phyloP scores from a whole-genome alignment of 2,329 filamentous ascomycete species.

The Dothistroma pini region DNA sequence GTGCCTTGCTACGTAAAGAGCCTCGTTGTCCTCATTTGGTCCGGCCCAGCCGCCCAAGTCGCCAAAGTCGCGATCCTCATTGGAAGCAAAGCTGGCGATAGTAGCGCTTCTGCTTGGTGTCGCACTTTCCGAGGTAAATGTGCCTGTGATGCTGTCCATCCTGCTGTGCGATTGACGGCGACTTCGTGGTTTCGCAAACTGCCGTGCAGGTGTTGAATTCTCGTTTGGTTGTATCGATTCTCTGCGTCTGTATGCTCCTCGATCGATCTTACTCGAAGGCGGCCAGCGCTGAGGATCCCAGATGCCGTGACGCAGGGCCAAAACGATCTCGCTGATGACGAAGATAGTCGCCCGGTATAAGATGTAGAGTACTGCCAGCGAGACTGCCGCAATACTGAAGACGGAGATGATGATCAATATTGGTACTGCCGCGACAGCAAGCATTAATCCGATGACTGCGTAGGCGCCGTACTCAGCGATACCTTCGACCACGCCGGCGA shows the following conservation, averaged over 20 bases:
- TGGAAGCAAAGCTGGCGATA: not conserved
- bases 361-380: not conserved
- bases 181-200: not conserved
- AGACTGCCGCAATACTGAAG: not conserved
- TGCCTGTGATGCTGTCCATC: not conserved
- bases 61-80: not conserved
- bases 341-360: not conserved
- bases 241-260: not conserved
- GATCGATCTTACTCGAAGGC: not conserved
- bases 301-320: not conserved
- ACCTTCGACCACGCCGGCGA: not conserved
- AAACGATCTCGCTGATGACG: not conserved
- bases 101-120: not conserved
- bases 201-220: not conserved
- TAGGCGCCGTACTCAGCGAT: not conserved
- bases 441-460: not conserved
- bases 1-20: not conserved
- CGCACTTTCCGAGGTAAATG: not conserved
- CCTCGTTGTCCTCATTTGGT: not conserved
- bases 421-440: not conserved
- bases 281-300: not conserved
- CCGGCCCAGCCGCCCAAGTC: conserved; percentile 1
- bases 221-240: not conserved
- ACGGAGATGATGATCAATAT: not conserved
- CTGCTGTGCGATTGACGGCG: not conserved